Conservation (phyloP, 2,329 filamentous ascomycete species). For the Mariannaea sp. region DNA sequence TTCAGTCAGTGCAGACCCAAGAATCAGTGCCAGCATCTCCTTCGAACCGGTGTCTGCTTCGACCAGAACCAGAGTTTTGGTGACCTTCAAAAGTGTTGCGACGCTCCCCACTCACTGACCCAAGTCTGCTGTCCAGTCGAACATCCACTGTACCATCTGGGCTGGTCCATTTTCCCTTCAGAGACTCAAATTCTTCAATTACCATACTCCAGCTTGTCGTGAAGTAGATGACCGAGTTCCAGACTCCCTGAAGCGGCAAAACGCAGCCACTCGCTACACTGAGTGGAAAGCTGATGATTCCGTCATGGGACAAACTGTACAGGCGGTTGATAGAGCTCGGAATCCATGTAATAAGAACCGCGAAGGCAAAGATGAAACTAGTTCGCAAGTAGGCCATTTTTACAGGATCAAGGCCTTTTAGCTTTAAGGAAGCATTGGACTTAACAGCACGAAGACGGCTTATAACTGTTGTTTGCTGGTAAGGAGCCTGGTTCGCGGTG, state of each 20-base stretch:
- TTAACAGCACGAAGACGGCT: slow-evolving; percentile 33
- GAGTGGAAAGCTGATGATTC: slow-evolving; percentile 62
- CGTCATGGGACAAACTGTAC: slow-evolving; percentile 62
- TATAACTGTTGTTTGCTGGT: slow-evolving; percentile 21
- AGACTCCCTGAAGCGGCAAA: slow-evolving; percentile 77
- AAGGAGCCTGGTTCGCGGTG: slow-evolving; percentile 32
- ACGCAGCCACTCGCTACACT: slow-evolving; percentile 73
- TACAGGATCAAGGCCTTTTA: slow-evolving; percentile 53
- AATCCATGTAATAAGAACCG: slow-evolving; percentile 64
- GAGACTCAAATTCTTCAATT: slow-evolving; percentile 32
- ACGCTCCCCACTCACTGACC: slow-evolving; percentile 24
- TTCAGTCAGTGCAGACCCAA: not conserved
- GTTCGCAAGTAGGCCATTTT: slow-evolving; percentile 65
- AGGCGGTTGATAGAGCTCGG: slow-evolving; percentile 74
- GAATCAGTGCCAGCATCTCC: slow-evolving; percentile 10
- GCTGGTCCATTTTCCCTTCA: slow-evolving; percentile 22
- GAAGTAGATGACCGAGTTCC: slow-evolving; percentile 79
- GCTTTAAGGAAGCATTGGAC: slow-evolving; percentile 40
- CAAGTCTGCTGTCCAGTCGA: slow-evolving; percentile 39
- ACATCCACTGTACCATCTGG: slow-evolving; percentile 15
- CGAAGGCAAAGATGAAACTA: slow-evolving; percentile 64
- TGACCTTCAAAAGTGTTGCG: slow-evolving; percentile 32
- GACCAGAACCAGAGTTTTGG: slow-evolving; percentile 8
- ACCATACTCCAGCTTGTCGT: slow-evolving; percentile 61
- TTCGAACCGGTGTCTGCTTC: not conserved